Evolutionary conservation across 345 rosid species (phyloP).

Genomic region (Kernera saxatilis): DNA sequence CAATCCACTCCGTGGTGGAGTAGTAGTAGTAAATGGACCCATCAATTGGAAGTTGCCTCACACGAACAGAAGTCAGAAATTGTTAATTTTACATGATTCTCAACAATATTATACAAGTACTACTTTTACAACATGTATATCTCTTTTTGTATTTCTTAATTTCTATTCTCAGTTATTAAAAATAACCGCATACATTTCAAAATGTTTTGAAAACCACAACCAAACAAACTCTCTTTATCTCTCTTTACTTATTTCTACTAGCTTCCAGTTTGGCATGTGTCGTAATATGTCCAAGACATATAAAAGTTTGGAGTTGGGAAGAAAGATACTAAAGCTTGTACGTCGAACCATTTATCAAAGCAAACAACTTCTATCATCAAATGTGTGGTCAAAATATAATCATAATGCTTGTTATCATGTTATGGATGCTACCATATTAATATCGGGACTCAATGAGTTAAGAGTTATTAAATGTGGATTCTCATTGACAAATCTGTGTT

Average conservation of each 20-base stretch:
- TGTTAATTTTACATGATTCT: conserved; percentile 1
- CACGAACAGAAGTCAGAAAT: conserved; percentile 24
- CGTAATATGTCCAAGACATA: conserved; percentile 10
- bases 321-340: neutral
- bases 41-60: conserved; percentile 27
- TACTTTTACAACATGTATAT: neutral
- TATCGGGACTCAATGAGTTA: neutral
- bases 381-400: neutral
- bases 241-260: neutral
- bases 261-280: neutral
- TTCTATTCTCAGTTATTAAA: no score
- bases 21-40: conserved; percentile 31
- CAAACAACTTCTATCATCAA: neutral
- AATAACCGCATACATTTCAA: neutral
- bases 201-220: neutral
- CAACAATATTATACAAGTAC: neutral
- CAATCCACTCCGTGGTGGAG: conserved; percentile 34
- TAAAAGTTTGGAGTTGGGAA: neutral
- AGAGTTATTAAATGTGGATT: neutral
- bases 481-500: neutral
- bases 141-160: neutral
- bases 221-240: neutral
- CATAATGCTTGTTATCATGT: neutral
- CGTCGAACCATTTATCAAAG: neutral
- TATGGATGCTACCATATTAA: neutral